A percentile compares a stretch with the other conserved stretches of the same genome.
Evolutionary conservation across 306 rosid species (phyloP).

Genomic region (Cucumis sativus): DNA sequence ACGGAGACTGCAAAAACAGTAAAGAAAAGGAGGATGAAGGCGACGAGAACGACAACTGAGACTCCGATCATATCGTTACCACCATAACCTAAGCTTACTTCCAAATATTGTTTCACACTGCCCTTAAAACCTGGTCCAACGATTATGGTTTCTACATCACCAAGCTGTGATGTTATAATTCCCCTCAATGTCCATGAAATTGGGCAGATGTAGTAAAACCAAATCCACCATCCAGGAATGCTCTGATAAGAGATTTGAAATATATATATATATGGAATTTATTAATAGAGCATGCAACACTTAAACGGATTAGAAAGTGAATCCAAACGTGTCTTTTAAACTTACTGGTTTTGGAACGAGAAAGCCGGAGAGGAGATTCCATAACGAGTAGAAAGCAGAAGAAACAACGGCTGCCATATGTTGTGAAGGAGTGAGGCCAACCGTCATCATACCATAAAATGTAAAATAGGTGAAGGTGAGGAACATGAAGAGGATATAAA

Average conservation of each 20-base stretch:
- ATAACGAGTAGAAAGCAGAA: constrained; percentile 84
- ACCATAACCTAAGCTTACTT: constrained; percentile 41
- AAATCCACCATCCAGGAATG: constrained; percentile 84
- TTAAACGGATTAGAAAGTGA: too few relatives aligned
- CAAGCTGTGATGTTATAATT: constrained; percentile 75
- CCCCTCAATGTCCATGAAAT: constrained; percentile 89
- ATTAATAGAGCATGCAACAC: too few relatives aligned
- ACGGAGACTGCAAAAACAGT: constrained; percentile 55
- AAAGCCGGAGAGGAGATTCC: constrained; percentile 97
- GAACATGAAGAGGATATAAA: constrained; percentile 80
- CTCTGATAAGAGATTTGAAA: constrained; percentile 16
- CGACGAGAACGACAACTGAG: constrained; percentile 45
- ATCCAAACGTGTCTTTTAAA: neutral
- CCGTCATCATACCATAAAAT: constrained; percentile 88
- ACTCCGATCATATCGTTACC: constrained; percentile 35
- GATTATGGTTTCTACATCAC: constrained; percentile 51
- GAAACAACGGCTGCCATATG: constrained; percentile 76
- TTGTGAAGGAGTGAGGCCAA: constrained; percentile 76
- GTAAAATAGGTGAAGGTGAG: constrained; percentile 91
- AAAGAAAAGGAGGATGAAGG: constrained; percentile 51
- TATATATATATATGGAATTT: too few relatives aligned
- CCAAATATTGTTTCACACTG: constrained; percentile 51
- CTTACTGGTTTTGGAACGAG: constrained; percentile 80
- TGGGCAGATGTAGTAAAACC: constrained; percentile 87
- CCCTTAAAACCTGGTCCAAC: constrained; percentile 65